Conservation (phyloP, 352 stramenopile species). For the Globisporangium takayamanum region DNA sequence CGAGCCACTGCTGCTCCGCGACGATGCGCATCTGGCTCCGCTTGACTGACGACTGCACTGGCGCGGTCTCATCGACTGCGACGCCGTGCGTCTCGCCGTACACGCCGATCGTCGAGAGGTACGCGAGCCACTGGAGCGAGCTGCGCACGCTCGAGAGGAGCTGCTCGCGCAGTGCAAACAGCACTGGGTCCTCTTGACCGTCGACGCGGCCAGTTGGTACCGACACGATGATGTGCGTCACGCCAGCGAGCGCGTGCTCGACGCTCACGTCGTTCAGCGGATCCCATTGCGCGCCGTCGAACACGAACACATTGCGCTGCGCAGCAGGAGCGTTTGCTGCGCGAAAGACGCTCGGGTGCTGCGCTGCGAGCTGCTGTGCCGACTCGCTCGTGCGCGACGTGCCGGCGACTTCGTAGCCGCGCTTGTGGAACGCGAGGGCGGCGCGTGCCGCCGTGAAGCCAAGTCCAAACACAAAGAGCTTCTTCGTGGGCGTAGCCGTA, state of each 20-base stretch:
- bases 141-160: conserved; percentile 32
- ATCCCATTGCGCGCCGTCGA: conserved; percentile 61
- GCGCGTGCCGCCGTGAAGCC: conserved; percentile 79
- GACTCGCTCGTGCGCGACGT: conserved; percentile 60
- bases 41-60: conserved; percentile 50
- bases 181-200: conserved; percentile 62
- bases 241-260: conserved; percentile 39
- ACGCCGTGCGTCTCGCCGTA: conserved; percentile 87
- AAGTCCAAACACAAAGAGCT: conserved; percentile 87
- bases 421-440: conserved; percentile 49
- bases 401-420: conserved; percentile 63
- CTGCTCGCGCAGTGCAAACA: conserved; percentile 35
- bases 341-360: conserved; percentile 37
- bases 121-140: conserved; percentile 81
- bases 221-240: conserved; percentile 77
- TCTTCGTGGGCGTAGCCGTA: conserved; percentile 12
- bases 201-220: conserved; percentile 42
- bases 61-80: conserved; percentile 78
- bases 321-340: conserved; percentile 2
- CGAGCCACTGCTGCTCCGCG: conserved; percentile 75
- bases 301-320: conserved; percentile 66
- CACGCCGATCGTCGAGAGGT: conserved; percentile 92
- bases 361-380: conserved; percentile 28
- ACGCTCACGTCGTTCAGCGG: conserved; percentile 25
- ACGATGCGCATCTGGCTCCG: conserved; percentile 73